Percentiles rank a stretch among this genome's conserved stretches.
phyloP scores from a whole-genome alignment of 2,329 filamentous ascomycete species.

The Trichoderma brevicompactum region DNA sequence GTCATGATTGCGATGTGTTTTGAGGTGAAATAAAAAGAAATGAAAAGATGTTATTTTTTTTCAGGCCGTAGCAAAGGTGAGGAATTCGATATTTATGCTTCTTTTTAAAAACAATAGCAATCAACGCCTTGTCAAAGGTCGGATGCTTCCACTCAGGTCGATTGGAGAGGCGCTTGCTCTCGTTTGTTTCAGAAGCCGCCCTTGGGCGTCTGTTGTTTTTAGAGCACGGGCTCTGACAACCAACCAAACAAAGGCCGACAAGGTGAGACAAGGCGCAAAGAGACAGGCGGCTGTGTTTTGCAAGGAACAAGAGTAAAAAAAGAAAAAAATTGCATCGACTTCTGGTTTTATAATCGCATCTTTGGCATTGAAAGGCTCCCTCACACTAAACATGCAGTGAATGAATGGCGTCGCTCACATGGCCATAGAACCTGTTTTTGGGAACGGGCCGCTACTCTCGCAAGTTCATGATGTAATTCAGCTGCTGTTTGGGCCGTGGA shows the following conservation, averaged over 20 bases:
- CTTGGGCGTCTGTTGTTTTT: slow-evolving; percentile 26
- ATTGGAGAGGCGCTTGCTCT: slow-evolving; percentile 32
- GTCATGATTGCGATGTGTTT: slow-evolving; percentile 50
- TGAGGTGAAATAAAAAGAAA: not conserved
- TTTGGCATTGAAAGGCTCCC: not conserved
- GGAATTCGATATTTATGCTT: slow-evolving; percentile 27
- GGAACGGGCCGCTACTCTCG: not conserved
- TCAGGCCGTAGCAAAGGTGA: not conserved
- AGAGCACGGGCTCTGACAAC: slow-evolving; percentile 29
- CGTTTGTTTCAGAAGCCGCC: slow-evolving; percentile 37
- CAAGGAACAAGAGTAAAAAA: not conserved
- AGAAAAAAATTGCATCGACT: not conserved
- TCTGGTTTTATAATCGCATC: not conserved
- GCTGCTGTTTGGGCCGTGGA: not conserved
- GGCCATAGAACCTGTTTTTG: slow-evolving; percentile 24
- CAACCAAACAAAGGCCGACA: slow-evolving; percentile 25
- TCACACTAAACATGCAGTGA: not conserved
- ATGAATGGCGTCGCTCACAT: slow-evolving; percentile 24
- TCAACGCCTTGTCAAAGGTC: slow-evolving; percentile 32
- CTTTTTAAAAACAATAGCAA: slow-evolving; percentile 19
- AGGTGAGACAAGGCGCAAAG: slow-evolving; percentile 24
- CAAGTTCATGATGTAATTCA: slow-evolving; percentile 27
- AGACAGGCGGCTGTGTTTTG: slow-evolving; percentile 2
- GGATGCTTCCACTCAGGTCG: slow-evolving; percentile 19
- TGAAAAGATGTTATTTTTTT: not conserved